Evolutionary conservation across 306 rosid genomes (phyloP), one percentile per base, ranked within the genome.

Genomic region (Trichosanthes truncata): DNA sequence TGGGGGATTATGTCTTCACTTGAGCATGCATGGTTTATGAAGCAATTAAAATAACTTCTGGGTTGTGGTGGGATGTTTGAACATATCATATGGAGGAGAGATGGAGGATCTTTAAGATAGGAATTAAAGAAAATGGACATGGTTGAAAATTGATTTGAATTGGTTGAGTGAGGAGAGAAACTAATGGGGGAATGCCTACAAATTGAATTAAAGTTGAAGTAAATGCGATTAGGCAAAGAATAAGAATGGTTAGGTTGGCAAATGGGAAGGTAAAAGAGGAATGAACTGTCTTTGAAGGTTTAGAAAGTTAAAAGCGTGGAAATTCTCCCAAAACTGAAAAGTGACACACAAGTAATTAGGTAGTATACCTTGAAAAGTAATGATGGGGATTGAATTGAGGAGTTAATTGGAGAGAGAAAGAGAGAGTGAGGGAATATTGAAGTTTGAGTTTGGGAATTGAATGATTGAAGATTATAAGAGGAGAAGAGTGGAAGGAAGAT

Each of bases 141-240:
- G 35, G 18, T 23, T 69, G 3, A 40, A n/a, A n/a, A 40, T 69
- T 41, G 41, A 31, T 14, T 21, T 62, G 41, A 33, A 29, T 4
- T 62, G 38, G 43, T 56, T 56, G 41, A 25, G 17, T 61, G 36
- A 31, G 7, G 17, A 9, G 20, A 26, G 14, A 8, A 57, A 57
- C 33, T 9, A 57, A 57, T 21, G 33, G 31, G 62, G 63, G 14
- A 59, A 59, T 59, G 65, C 65, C 65, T 4, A 25, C 65, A 59
- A 59, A 59, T 59, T 59, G 74, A 68, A 68, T 40, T 68, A 68
- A 68, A 40, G 33, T 41, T 68, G 52, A 41, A 68, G 75, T 68
- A 68, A 68, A 68, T 68, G 53, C 75, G 51, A 68, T 68, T 68
- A 41, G 75, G 75, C 75, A 21, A 41, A 68, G 26, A 21, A 66